A percentile compares a stretch with the other conserved stretches of the same genome.
These are phyloP conservation scores for Verticillium tricorpus DNA, from an alignment of 2,329 filamentous ascomycete species.

Conservation along the genomic window DNA sequence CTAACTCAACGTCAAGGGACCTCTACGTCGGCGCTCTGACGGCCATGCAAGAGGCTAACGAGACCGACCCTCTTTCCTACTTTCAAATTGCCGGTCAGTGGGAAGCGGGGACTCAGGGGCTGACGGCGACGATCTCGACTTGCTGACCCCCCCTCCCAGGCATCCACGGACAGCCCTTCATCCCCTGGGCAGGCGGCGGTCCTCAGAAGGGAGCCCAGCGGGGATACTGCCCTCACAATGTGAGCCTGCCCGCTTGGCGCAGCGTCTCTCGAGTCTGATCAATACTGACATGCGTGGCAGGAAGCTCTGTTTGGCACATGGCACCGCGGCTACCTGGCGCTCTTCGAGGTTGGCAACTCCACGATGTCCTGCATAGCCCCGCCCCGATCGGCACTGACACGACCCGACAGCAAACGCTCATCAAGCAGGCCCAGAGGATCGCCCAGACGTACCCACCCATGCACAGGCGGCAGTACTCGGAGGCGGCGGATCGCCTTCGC, in stretches of 20 bases:
- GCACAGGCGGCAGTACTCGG: constrained; percentile 25
- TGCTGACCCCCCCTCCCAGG: constrained; percentile 22
- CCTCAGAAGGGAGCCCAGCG: constrained; percentile 8
- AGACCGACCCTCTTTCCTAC: constrained; percentile 47
- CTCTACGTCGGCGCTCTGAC: constrained; percentile 56
- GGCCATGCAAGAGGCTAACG: constrained; percentile 47
- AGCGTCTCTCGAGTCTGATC: too few relatives aligned
- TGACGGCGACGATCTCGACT: not conserved
- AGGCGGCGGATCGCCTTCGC: constrained; percentile 41
- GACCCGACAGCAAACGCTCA: constrained; percentile 18
- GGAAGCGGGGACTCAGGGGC: not conserved
- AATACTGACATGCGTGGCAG: constrained; percentile 9
- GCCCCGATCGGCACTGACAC: not conserved
- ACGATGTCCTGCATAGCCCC: not conserved
- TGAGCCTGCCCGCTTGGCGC: not conserved
- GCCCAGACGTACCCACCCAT: constrained; percentile 11
- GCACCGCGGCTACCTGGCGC: constrained; percentile 14
- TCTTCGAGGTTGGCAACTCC: constrained; percentile 20
- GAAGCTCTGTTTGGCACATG: constrained; percentile 21
- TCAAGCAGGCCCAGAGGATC: constrained; percentile 16
- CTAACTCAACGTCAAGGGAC: constrained; percentile 22
- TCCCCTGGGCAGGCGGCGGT: constrained; percentile 36
- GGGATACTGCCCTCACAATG: constrained; percentile 14
- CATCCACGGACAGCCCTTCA: constrained; percentile 59
- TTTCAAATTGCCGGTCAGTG: constrained; percentile 55